phyloP scores from a whole-genome alignment of 352 stramenopile genomes.

The Pilasporangium apinafurcum region DNA sequence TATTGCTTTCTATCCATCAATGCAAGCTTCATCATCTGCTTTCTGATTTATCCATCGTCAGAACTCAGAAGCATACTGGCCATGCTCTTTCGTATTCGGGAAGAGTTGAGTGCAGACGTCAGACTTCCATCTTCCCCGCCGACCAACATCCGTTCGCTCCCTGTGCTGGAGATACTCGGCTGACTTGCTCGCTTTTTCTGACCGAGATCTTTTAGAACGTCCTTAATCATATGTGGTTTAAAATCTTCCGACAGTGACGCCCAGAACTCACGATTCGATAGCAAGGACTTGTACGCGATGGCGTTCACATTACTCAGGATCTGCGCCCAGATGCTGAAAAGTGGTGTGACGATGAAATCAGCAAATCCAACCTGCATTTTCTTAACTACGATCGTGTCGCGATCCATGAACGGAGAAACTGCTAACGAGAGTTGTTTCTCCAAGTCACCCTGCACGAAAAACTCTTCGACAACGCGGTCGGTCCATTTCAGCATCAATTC shows the following conservation, averaged over 20 bases:
- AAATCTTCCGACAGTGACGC: conserved; percentile 71
- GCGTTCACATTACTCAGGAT: conserved; percentile 68
- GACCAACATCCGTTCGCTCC: too few relatives aligned
- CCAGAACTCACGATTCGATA: conserved; percentile 83
- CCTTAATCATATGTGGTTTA: conserved; percentile 82
- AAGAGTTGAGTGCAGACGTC: neutral
- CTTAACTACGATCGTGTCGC: conserved; percentile 86
- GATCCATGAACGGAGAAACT: conserved; percentile 92
- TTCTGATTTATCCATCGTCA: neutral
- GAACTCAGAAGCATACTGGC: conserved; percentile 7
- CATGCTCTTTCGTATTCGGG: conserved; percentile 4
- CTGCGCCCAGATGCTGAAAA: conserved; percentile 84
- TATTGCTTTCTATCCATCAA: too few relatives aligned
- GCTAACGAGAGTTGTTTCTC: conserved; percentile 88
- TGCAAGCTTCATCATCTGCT: too few relatives aligned
- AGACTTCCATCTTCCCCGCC: neutral
- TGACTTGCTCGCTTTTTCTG: conserved; percentile 28
- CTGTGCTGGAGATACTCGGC: neutral
- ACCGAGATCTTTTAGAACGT: conserved; percentile 52
- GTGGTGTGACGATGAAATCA: conserved; percentile 89
- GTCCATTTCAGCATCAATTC: conserved; percentile 90
- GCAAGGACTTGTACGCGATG: conserved; percentile 57
- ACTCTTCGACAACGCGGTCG: conserved; percentile 92
- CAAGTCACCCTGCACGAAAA: conserved; percentile 94
- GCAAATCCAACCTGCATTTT: conserved; percentile 95